Evolutionary conservation across 164 flowering plant species (phyloP), one percentile per base, ranked within the genome.

Genomic region (Magnolia sinica): DNA sequence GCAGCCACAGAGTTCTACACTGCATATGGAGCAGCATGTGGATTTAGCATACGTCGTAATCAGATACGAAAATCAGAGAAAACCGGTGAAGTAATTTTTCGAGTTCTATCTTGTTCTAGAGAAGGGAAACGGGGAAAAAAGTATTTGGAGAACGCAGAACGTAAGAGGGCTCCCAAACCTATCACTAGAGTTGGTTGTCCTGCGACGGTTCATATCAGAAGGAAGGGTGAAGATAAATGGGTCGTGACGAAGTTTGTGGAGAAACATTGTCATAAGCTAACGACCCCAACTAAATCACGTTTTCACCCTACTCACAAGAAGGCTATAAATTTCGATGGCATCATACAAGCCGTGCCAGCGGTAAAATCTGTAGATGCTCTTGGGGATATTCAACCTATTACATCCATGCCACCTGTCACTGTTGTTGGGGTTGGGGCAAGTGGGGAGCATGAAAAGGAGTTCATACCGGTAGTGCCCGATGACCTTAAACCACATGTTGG

Each of bases 101-200:
- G 69, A 22, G 69, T 24, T 23, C 29, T 66, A 2, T 66, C 69
- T 66, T 66, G 69, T 66, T 66, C 69, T 19, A 65, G 27, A 20
- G 69, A 66, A 66, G 69, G 69, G 29, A 66, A 66, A 24, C 69
- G 69, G 29, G 29, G 16, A 11, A 27, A 66, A 3, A 66, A 66
- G 69, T 66, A 66, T 66, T 66, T 27, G 24, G 29, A 66, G 69
- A 66, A 11, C 4, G 13, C 14, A 1, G 37, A 66, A 13, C 37
- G 31, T 19, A 66, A 66, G 69, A 22, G 69, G 29, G 31, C 69
- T 22, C 31, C 31, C 69, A 66, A 23, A 22, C 29, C 31, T 11
- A 66, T 66, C 69, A 66, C 69, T 22, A 66, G 69, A 66, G 27
- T 66, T 11, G 69, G 69, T 66, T 66, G 69, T 24, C 69, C 29